phyloP scores from a whole-genome alignment of 1,139 yeast species.

The Pichia norvegensis region DNA sequence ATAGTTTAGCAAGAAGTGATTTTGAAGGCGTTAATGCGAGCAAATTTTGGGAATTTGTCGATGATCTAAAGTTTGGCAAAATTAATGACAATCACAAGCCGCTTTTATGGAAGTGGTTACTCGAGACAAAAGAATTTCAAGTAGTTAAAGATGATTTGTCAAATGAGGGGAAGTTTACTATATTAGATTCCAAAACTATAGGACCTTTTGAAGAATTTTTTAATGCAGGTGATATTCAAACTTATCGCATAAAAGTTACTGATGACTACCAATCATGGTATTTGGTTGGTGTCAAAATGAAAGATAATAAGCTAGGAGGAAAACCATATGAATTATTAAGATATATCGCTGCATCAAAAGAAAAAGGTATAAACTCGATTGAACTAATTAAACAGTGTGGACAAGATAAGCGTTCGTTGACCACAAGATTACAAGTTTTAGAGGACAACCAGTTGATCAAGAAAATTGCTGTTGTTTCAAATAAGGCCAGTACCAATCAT shows the following conservation, averaged over 20 bases:
- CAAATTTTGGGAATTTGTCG: constrained; percentile 29
- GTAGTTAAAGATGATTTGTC: background rate
- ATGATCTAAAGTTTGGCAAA: constrained; percentile 10
- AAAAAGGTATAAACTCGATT: constrained; percentile 50
- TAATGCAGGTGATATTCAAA: constrained; percentile 1
- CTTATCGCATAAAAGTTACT: constrained; percentile 27
- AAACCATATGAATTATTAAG: constrained; percentile 37
- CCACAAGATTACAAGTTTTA: constrained; percentile 51
- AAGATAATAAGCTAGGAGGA: constrained; percentile 35
- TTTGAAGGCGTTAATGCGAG: constrained; percentile 25
- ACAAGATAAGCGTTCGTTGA: constrained; percentile 67
- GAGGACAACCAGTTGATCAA: constrained; percentile 42
- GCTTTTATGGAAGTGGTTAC: constrained; percentile 31
- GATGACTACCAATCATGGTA: constrained; percentile 35
- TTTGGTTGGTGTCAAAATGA: constrained; percentile 35
- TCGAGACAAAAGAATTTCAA: constrained; percentile 15
- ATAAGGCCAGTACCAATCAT: constrained; percentile 17
- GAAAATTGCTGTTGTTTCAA: constrained; percentile 27
- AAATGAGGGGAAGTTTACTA: background rate
- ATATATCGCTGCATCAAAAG: constrained; percentile 47
- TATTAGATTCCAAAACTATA: background rate
- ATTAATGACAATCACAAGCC: constrained; percentile 27
- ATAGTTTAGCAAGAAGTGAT: constrained; percentile 28
- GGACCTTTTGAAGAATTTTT: constrained; percentile 9
- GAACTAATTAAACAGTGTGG: constrained; percentile 48